Evolutionary conservation across 208 protist genomes (phyloP).

Genomic region (Trypanosoma theileri): DNA sequence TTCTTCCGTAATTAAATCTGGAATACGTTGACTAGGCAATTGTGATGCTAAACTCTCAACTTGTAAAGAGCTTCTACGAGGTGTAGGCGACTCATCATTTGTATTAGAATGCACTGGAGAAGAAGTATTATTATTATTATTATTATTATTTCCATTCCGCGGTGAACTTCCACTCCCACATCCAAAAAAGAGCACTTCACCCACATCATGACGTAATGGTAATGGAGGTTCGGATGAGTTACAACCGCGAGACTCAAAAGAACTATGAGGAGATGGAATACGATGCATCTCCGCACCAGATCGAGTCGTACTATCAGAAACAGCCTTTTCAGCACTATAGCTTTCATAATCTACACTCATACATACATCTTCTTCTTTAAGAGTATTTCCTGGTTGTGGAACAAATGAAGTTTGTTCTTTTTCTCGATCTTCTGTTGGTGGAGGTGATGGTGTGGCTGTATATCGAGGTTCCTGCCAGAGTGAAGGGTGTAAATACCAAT

Average conservation of each 20-base stretch:
- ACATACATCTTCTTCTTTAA: no score
- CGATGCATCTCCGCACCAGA: no score
- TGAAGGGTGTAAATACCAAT: slow-evolving; percentile 74
- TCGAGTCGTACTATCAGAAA: no score
- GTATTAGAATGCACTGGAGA: neutral
- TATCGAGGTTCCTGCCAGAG: slow-evolving; percentile 64
- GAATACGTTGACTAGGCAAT: no score
- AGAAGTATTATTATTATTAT: neutral
- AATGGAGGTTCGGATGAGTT: neutral
- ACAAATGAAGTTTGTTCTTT: neutral
- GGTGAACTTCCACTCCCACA: neutral
- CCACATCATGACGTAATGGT: neutral
- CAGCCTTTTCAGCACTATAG: no score
- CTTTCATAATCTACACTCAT: no score
- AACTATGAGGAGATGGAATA: neutral
- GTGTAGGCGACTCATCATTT: neutral
- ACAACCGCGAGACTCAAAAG: neutral
- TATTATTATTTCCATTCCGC: neutral
- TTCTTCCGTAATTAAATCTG: neutral
- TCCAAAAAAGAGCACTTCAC: slow-evolving; percentile 2
- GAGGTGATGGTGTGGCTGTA: neutral
- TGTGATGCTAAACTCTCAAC: slow-evolving; percentile 2
- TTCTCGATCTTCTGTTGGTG: neutral
- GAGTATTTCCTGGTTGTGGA: no score
- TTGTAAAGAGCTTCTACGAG: neutral